Conservation (phyloP, 2,329 filamentous ascomycete genomes). For the Claviceps maximensis region DNA sequence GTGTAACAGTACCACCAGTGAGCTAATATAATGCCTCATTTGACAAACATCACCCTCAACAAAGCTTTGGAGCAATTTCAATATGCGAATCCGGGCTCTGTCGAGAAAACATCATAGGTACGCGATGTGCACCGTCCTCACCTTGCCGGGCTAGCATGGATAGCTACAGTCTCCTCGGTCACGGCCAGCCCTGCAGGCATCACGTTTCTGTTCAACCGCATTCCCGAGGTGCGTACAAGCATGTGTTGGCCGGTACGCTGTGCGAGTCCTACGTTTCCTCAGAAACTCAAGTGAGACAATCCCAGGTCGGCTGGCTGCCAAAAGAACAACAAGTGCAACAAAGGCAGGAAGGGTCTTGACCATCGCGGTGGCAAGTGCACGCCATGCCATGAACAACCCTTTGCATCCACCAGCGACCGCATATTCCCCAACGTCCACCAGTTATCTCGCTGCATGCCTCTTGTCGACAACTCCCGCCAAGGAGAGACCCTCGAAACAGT, state of each 20-base stretch:
- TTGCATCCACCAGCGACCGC: slow-evolving; percentile 7
- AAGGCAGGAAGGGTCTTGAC: slow-evolving; percentile 5
- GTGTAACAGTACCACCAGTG: background rate
- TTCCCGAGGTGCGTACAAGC: background rate
- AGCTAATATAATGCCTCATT: background rate
- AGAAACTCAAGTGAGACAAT: background rate
- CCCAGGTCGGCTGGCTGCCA: slow-evolving; percentile 7
- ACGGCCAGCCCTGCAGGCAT: background rate
- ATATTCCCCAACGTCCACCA: slow-evolving; percentile 6
- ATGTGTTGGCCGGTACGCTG: background rate
- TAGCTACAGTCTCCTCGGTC: background rate
- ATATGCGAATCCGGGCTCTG: background rate
- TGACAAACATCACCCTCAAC: background rate
- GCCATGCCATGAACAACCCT: slow-evolving; percentile 11
- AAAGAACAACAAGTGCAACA: slow-evolving; percentile 8
- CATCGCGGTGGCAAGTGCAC: slow-evolving; percentile 5
- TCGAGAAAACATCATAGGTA: background rate
- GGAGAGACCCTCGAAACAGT: slow-evolving; percentile 3
- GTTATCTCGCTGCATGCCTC: slow-evolving; percentile 11
- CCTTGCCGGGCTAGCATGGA: background rate
- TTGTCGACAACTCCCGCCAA: slow-evolving; percentile 6
- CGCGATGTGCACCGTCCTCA: background rate
- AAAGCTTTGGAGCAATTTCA: background rate
- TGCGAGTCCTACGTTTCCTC: background rate
- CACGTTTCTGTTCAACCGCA: background rate